Evolutionary conservation across 2,329 filamentous ascomycete genomes (phyloP).

Genomic region (Trichoderma sp.): DNA sequence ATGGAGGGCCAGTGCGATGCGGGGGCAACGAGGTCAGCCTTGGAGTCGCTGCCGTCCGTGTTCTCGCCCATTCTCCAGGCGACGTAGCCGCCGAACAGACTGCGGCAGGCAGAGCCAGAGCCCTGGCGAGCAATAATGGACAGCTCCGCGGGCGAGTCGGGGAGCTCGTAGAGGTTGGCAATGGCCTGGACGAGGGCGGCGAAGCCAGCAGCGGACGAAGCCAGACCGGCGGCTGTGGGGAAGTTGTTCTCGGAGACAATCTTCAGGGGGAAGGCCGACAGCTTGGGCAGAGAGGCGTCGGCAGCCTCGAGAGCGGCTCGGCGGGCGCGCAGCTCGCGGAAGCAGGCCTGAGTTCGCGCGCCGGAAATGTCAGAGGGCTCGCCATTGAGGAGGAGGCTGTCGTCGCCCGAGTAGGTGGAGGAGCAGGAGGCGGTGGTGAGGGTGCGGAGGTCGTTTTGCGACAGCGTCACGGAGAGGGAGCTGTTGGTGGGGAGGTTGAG

Average conservation of each 20-base stretch:
- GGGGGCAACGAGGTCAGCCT: constrained; percentile 84
- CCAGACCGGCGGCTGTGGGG: constrained; percentile 90
- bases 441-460: constrained; percentile 89
- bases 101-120: constrained; percentile 91
- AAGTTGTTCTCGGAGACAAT: constrained; percentile 99
- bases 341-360: constrained; percentile 90
- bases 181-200: constrained; percentile 78
- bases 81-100: constrained; percentile 92
- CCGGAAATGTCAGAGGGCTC: constrained; percentile 80
- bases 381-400: constrained; percentile 84
- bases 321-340: constrained; percentile 78
- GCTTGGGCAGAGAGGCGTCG: constrained; percentile 75
- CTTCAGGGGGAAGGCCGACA: constrained; percentile 74
- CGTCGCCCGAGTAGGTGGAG: constrained; percentile 61
- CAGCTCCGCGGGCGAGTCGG: constrained; percentile 77
- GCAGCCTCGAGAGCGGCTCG: constrained; percentile 73
- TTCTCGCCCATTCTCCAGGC: constrained; percentile 83
- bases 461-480: constrained; percentile 94
- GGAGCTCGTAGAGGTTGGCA: constrained; percentile 86
- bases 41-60: constrained; percentile 80
- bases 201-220: constrained; percentile 69
- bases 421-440: constrained; percentile 95
- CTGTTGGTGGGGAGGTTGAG: constrained; percentile 98
- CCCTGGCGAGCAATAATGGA: constrained; percentile 90
- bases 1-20: constrained; percentile 94